Conservation (phyloP, 1,284 basidiomycete species). For the Athelia sp. region DNA sequence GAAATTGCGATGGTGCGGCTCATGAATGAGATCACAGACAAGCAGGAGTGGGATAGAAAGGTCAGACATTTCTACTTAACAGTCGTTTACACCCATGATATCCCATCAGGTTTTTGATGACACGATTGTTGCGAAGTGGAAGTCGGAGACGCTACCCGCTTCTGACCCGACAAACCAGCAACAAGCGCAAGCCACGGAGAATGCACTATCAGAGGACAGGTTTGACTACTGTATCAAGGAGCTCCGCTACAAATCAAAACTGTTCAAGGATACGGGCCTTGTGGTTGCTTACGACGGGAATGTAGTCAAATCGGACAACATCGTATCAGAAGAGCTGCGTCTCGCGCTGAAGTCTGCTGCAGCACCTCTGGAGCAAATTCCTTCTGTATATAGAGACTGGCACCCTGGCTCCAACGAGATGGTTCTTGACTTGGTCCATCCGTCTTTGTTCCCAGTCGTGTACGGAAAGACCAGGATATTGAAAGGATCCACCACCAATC, state of each 20-base stretch:
- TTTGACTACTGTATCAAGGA: neutral
- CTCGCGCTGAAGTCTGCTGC: neutral
- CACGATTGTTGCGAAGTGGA: neutral
- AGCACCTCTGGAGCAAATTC: slow-evolving; percentile 24
- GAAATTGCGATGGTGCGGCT: neutral
- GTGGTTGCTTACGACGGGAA: neutral
- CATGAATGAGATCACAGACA: slow-evolving; percentile 1
- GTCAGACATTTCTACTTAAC: neutral
- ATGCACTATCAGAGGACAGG: neutral
- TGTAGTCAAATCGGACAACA: neutral
- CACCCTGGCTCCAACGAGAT: slow-evolving; percentile 8
- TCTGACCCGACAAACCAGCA: too few species aligned
- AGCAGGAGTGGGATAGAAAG: neutral
- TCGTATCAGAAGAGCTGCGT: neutral
- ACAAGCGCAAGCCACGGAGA: neutral
- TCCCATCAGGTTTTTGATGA: neutral
- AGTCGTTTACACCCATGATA: neutral
- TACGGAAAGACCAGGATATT: slow-evolving; percentile 18
- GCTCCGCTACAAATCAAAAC: neutral
- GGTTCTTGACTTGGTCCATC: slow-evolving; percentile 39
- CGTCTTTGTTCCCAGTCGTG: slow-evolving; percentile 33
- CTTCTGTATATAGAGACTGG: neutral
- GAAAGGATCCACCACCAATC: neutral
- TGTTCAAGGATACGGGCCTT: neutral
- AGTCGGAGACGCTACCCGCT: too few species aligned